Evolutionary conservation across 1,284 basidiomycete species (phyloP), one percentile per base, ranked within the genome.

Genomic region (Ganoderma multipileum): DNA sequence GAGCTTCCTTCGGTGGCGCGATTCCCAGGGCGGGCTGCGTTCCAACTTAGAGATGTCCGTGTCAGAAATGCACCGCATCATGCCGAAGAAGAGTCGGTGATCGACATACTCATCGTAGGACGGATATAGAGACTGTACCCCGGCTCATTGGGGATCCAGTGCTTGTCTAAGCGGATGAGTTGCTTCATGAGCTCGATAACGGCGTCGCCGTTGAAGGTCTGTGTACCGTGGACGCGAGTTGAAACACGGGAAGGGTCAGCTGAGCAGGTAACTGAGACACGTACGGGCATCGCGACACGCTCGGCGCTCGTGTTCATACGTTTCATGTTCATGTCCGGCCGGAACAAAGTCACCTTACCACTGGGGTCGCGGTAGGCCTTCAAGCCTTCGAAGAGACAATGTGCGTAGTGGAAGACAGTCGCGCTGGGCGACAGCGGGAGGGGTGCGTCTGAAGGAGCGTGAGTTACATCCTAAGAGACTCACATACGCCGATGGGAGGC

Each of bases 281-380:
- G 72, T 72, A 94, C 94, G 8, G 95, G 95, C 58, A 96, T 81
- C 30, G 94, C 92, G 68, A 95, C 83, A 44, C 93, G 86, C 64
- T 79, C 65, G 16, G 95, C 95, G 73, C 92, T 95, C 44, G 73
- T 86, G 81, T 95, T 95, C 94, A 96, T 94, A 44, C 95, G 89
- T 79, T 89, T 90, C 97, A 99, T 99, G 85, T 99, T 99, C 92
- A 97, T 97, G 79, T 99, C 96, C 1, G 98, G 98, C 63, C 98
- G 86, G 87, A 99, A 99, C 70, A 99, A 82, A 16, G 95, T 91
- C 16, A 98, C 88, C 63, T 88, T 89, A 28, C 94, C 96, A 60
- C 91, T 84, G 63, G 89, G 83, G 73, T 94, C 91, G 67, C 92
- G 87, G 83, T 99, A 99, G 0, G 97, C 97, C 80, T 99, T 99